Conservation (phyloP, 148 eudicot species). For the Agrostemma githago region DNA sequence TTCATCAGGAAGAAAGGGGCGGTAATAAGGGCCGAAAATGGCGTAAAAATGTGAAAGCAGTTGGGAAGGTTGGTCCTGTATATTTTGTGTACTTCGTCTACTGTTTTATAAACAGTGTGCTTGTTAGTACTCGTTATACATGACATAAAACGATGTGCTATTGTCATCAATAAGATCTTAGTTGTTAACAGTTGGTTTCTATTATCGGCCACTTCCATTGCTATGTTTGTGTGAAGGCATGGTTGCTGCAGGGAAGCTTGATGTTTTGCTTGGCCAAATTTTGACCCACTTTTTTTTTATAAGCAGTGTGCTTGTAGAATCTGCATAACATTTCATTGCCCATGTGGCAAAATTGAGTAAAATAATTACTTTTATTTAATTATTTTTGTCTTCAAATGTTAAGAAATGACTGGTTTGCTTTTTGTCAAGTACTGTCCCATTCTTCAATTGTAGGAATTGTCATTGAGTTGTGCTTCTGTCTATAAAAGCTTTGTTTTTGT, state of each 20-base stretch:
- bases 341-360: background rate
- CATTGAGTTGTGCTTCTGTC: background rate
- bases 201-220: background rate
- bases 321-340: background rate
- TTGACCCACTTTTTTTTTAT: background rate
- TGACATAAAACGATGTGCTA: background rate
- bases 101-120: background rate
- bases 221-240: background rate
- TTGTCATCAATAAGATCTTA: constrained; percentile 3
- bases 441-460: background rate
- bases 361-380: background rate
- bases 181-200: background rate
- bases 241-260: background rate
- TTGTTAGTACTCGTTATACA: background rate
- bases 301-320: background rate
- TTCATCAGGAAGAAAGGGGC: constrained; percentile 91
- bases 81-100: constrained; percentile 1
- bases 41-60: constrained; percentile 94
- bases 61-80: constrained; percentile 60
- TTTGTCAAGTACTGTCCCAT: background rate
- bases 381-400: background rate
- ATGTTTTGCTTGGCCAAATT: background rate
- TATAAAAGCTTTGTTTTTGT: background rate
- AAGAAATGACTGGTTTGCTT: background rate
- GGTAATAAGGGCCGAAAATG: constrained; percentile 91